Conservation (phyloP, 345 rosid genomes). For the Pistacia atlantica region DNA sequence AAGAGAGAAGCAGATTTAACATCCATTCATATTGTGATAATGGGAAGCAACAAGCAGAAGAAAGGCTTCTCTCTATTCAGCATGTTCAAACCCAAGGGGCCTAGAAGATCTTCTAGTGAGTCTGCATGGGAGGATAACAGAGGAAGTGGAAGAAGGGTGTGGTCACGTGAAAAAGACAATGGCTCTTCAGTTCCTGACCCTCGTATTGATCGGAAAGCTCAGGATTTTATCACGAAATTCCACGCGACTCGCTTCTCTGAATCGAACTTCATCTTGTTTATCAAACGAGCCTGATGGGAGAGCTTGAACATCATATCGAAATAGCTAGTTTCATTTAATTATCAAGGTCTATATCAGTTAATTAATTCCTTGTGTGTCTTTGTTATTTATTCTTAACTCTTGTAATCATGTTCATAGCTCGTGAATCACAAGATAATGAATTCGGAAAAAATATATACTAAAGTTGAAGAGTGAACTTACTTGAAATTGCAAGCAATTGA, state of each 20-base stretch:
- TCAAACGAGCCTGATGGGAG: too few relatives aligned
- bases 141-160: slow-evolving; percentile 24
- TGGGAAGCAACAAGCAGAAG: slow-evolving; percentile 42
- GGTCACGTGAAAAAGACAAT: slow-evolving; percentile 42
- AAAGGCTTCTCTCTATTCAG: slow-evolving; percentile 34
- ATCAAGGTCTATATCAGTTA: not conserved
- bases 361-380: not conserved
- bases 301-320: not conserved
- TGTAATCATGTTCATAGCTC: not conserved
- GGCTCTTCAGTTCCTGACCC: slow-evolving; percentile 50
- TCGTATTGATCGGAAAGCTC: slow-evolving; percentile 41
- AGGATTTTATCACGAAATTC: slow-evolving; percentile 56
- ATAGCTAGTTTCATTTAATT: not conserved
- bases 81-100: slow-evolving; percentile 41
- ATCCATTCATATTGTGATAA: too few relatives aligned
- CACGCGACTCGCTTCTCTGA: slow-evolving; percentile 50
- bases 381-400: not conserved
- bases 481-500: not conserved
- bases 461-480: too few relatives aligned
- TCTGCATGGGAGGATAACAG: slow-evolving; percentile 13
- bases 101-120: slow-evolving; percentile 24
- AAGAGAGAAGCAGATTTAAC: too few relatives aligned
- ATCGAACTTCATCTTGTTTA: slow-evolving; percentile 38
- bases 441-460: not conserved
- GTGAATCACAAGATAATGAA: slow-evolving; percentile 16